Evolutionary conservation across 2,329 filamentous ascomycete genomes (phyloP).

Genomic region (Cercospora nicotianae): DNA sequence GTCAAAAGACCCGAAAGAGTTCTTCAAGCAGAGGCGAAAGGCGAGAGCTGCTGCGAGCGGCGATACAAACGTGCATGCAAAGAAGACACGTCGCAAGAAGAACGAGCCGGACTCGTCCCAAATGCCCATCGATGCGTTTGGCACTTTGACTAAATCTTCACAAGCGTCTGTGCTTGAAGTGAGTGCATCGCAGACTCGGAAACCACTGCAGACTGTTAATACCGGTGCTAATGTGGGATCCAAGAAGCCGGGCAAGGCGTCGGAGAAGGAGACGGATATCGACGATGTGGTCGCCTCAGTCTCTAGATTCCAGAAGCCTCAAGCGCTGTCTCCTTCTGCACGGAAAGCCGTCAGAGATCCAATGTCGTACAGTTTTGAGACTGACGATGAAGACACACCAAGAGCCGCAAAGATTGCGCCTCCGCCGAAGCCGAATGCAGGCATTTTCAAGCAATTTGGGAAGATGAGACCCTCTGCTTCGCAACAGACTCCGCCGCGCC

Average conservation of each 20-base stretch:
- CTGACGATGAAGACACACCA: conserved; percentile 22
- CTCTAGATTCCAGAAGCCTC: conserved; percentile 20
- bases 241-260: conserved; percentile 6
- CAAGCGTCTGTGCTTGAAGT: conserved; percentile 13
- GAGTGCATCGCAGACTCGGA: conserved; percentile 10
- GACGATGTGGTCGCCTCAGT: neutral
- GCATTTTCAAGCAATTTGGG: neutral
- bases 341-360: neutral
- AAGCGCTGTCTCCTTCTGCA: conserved; percentile 4
- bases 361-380: neutral
- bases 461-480: conserved; percentile 1
- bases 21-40: conserved; percentile 31
- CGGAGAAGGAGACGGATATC: conserved; percentile 6
- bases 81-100: conserved; percentile 23
- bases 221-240: conserved; percentile 13
- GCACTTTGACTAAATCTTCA: conserved; percentile 22
- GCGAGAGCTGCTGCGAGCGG: conserved; percentile 27
- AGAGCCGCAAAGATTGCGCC: conserved; percentile 7
- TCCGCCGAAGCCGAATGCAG: neutral
- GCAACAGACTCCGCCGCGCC: conserved; percentile 29
- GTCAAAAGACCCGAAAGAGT: conserved; percentile 32
- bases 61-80: conserved; percentile 23
- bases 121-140: conserved; percentile 16
- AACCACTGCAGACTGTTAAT: conserved; percentile 16
- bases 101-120: conserved; percentile 17